Evolutionary conservation across 1,284 basidiomycete species (phyloP).

Genomic region (Chiua sp.): DNA sequence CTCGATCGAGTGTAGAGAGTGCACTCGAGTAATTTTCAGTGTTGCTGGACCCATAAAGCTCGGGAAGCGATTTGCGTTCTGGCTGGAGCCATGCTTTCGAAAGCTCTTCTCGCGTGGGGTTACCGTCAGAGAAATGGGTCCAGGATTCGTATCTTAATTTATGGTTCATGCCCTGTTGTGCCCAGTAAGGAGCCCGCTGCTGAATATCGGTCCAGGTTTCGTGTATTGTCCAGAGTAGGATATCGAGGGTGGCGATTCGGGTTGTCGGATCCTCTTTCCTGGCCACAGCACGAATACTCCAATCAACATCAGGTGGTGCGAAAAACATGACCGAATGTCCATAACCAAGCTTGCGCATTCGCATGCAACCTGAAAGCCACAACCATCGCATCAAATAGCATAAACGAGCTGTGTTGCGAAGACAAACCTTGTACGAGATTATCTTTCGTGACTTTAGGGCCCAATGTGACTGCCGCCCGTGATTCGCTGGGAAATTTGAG

Average conservation of each 20-base stretch:
- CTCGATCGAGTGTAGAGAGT: conserved; percentile 21
- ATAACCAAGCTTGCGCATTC: conserved; percentile 52
- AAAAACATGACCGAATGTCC: conserved; percentile 55
- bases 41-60: no score
- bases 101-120: no score
- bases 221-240: conserved; percentile 48
- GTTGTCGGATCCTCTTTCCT: background rate
- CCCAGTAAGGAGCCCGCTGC: conserved; percentile 47
- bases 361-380: conserved; percentile 42
- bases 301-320: conserved; percentile 50
- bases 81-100: no score
- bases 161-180: conserved; percentile 48
- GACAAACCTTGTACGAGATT: conserved; percentile 52
- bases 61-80: no score
- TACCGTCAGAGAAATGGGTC: no score
- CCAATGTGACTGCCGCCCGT: conserved; percentile 55
- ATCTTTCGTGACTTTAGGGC: conserved; percentile 57
- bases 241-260: conserved; percentile 32
- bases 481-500: conserved; percentile 48
- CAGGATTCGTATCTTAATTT: no score
- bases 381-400: no score
- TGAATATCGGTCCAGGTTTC: conserved; percentile 45
- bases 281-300: conserved; percentile 38
- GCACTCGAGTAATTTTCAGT: no score
- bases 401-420: no score